Conservation (phyloP, 129 eudicot genomes). For the Heracleum sosnowskyi region DNA sequence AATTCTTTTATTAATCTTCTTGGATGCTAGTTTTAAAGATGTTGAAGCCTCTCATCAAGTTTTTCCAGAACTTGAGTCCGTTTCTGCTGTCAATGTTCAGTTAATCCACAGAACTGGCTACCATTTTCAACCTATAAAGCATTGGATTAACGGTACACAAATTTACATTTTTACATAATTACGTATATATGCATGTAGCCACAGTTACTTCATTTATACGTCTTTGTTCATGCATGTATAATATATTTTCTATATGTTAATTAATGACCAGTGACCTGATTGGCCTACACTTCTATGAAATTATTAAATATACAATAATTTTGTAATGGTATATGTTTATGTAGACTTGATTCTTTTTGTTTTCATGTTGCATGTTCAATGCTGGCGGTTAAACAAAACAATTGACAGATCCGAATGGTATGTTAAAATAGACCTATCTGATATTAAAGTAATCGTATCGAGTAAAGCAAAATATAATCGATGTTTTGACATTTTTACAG, state of each 20-base stretch:
- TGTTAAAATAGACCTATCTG: conserved; percentile 8
- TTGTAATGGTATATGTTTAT: too few species aligned
- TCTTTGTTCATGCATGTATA: too few species aligned
- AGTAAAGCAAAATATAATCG: not conserved
- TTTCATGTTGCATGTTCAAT: conserved; percentile 13
- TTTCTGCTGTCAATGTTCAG: conserved; percentile 11
- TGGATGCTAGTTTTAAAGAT: not conserved
- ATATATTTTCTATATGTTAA: too few species aligned
- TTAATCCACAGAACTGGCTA: conserved; percentile 50
- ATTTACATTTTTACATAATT: too few species aligned
- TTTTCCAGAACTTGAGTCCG: conserved; percentile 16
- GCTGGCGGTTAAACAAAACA: conserved; percentile 5
- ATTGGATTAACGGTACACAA: conserved; percentile 65
- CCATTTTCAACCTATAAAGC: conserved; percentile 53
- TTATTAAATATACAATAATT: too few species aligned
- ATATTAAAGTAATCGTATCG: not conserved
- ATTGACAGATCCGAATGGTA: conserved; percentile 64
- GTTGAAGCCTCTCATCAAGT: conserved; percentile 36
- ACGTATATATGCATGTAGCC: too few species aligned
- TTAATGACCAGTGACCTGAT: too few species aligned
- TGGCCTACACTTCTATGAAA: too few species aligned
- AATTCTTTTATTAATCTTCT: conserved; percentile 1
- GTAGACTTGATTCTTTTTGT: too few species aligned
- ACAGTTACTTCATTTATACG: too few species aligned
- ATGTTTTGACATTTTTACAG: conserved; percentile 17